These are phyloP conservation scores for Onygenales sp. DNA, from an alignment of 2,329 filamentous ascomycete species.

Conservation along the genomic window DNA sequence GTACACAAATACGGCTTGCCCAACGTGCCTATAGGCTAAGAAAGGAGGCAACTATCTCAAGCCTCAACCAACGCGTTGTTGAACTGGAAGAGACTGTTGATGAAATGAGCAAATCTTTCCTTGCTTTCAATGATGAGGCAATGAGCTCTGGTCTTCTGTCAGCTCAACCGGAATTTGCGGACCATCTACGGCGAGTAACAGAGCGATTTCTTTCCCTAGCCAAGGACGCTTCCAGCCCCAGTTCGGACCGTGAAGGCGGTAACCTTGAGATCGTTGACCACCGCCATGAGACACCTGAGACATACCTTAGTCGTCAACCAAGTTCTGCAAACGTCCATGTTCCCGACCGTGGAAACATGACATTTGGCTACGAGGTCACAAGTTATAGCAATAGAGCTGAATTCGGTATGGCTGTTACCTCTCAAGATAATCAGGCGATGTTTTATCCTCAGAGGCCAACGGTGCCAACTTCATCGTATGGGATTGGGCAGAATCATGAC, in stretches of 20 bases:
- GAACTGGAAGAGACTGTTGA: conserved; percentile 59
- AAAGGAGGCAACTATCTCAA: conserved; percentile 71
- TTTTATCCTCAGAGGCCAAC: no score
- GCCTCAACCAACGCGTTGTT: conserved; percentile 60
- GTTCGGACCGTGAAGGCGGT: conserved; percentile 29
- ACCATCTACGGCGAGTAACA: conserved; percentile 48
- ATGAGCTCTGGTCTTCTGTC: conserved; percentile 50
- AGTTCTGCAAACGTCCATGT: background rate
- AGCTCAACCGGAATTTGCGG: conserved; percentile 47
- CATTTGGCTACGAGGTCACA: no score
- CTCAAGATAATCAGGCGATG: no score
- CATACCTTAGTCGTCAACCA: background rate
- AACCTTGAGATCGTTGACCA: background rate
- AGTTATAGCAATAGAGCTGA: no score
- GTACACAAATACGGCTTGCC: conserved; percentile 77
- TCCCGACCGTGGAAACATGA: background rate
- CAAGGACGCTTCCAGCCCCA: conserved; percentile 29
- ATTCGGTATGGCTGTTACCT: no score
- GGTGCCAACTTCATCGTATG: no score
- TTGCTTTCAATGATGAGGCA: conserved; percentile 55
- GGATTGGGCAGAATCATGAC: no score
- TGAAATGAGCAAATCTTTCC: conserved; percentile 64
- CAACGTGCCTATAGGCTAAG: conserved; percentile 76
- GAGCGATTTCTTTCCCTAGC: conserved; percentile 50
- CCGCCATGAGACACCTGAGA: background rate